Conservation (phyloP, 306 rosid genomes). For the Ochetophila trinervis region DNA sequence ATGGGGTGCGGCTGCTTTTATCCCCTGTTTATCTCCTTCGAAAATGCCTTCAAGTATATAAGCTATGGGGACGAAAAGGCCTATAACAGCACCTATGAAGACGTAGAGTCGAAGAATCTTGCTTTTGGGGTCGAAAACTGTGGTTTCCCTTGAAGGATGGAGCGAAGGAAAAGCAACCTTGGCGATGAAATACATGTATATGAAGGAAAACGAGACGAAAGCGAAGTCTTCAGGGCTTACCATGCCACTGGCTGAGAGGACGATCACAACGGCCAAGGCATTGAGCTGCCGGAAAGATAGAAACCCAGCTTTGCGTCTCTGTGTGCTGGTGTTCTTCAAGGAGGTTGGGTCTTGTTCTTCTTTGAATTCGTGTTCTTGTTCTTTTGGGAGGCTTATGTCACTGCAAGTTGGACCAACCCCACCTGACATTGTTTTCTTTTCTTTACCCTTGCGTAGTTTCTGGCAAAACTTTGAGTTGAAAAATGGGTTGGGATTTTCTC, state of each 20-base stretch:
- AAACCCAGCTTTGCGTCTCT: constrained; percentile 23
- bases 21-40: constrained; percentile 75
- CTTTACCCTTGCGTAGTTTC: no score
- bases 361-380: constrained; percentile 46
- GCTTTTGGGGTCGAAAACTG: constrained; percentile 42
- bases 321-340: constrained; percentile 15
- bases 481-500: neutral
- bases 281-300: constrained; percentile 68
- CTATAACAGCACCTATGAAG: constrained; percentile 46
- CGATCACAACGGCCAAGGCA: constrained; percentile 46
- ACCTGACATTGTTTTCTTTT: constrained; percentile 52
- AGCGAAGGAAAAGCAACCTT: constrained; percentile 60
- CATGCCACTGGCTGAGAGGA: constrained; percentile 79
- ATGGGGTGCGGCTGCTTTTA: constrained; percentile 83
- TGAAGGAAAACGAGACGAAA: constrained; percentile 49
- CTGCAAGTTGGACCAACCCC: constrained; percentile 70
- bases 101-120: constrained; percentile 59
- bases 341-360: constrained; percentile 32
- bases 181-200: constrained; percentile 64
- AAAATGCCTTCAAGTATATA: constrained; percentile 66
- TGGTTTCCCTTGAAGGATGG: constrained; percentile 31
- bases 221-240: constrained; percentile 61
- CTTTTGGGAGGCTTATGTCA: constrained; percentile 59
- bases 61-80: constrained; percentile 67
- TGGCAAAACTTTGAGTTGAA: no score